Base-by-base conservation (phyloP, 2,329 filamentous ascomycete species). In the Aspergillus arachidicola region DNA sequence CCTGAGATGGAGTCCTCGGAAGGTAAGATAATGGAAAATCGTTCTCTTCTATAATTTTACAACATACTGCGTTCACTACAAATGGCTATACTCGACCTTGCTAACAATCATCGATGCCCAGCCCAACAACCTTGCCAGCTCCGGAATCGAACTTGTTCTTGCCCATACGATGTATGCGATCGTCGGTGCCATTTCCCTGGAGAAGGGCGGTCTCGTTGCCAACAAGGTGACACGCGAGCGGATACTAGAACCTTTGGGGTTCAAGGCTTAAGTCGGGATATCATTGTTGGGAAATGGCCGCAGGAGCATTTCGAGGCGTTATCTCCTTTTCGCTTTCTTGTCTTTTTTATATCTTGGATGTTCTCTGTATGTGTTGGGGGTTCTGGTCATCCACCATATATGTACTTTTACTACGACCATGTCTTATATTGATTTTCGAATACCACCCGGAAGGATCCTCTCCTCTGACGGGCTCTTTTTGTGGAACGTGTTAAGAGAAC, bases 141-240 rank as follows among this genome's bases (percentile, higher is more conserved):
- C 93, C 0, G 95, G 95, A 68, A 78, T 91, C 32, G 86, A 92
- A 30, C 83, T 89, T 4, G 89, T 98, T 28, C 81, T 96, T 60
- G 87, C 90, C 56, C 89, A 93, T 65, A 87, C 92, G 4, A 72
- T 99, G 60, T 92, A 93, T 75, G 92, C 94, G 53, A 90, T 99
- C 60, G 81, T 98, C 51, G 95, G 95, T 26, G 95, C 95, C 12
- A 79, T 99, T 59, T 89, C 93, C n/a, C 82, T 99, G 73, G 93
- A 97, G 78, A 89, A 91, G 69, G 95, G 95, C 54, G 91, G 90
- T 43, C 88, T 89, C 51, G 86, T 91, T 60, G 93, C 94, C 62
- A 90, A 89, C 67, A 85, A 87, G 76, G 80, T 96, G 59, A 88
- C 92, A 54, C 87, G 88, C 74, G 91, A 97, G 70, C 88, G 89